phyloP scores from a whole-genome alignment of 1,139 yeast genomes.

The Wickerhamomyces sp. region DNA sequence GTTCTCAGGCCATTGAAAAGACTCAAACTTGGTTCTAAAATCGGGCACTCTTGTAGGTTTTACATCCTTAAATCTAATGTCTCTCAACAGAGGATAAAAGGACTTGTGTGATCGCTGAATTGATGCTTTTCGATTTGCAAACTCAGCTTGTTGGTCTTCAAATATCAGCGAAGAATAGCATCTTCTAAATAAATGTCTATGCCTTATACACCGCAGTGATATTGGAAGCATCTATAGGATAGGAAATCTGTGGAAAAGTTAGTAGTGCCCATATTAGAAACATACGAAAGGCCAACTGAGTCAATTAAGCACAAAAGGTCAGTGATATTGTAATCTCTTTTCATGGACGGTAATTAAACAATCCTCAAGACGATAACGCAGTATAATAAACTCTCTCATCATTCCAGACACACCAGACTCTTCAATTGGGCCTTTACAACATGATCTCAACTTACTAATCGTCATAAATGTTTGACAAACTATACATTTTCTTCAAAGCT shows the following conservation, averaged over 20 bases:
- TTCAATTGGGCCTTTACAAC: too few relatives aligned
- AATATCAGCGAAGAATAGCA: constrained; percentile 15
- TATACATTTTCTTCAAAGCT: too few relatives aligned
- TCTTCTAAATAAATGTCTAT: neutral
- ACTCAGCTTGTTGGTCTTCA: constrained; percentile 34
- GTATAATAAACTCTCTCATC: constrained; percentile 20
- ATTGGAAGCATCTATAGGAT: constrained; percentile 2
- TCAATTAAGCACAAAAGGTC: neutral
- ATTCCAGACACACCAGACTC: too few relatives aligned
- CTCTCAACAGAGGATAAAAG: constrained; percentile 20
- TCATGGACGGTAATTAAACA: constrained; percentile 26
- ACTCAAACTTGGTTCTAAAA: constrained; percentile 25
- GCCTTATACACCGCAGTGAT: neutral
- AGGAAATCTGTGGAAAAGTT: neutral
- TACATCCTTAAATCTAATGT: constrained; percentile 3
- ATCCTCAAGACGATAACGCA: constrained; percentile 30
- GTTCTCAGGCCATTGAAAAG: constrained; percentile 18
- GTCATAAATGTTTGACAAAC: too few relatives aligned
- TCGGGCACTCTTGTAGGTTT: constrained; percentile 28
- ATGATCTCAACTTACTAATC: neutral
- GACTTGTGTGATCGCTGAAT: constrained; percentile 6
- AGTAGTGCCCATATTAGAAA: neutral
- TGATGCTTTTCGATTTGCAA: constrained; percentile 34
- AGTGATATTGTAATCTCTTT: constrained; percentile 17
- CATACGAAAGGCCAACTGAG: neutral